Evolutionary conservation across 805 yeast genomes (phyloP), one percentile per base, ranked within the genome.

Genomic region (Komagataella populi): DNA sequence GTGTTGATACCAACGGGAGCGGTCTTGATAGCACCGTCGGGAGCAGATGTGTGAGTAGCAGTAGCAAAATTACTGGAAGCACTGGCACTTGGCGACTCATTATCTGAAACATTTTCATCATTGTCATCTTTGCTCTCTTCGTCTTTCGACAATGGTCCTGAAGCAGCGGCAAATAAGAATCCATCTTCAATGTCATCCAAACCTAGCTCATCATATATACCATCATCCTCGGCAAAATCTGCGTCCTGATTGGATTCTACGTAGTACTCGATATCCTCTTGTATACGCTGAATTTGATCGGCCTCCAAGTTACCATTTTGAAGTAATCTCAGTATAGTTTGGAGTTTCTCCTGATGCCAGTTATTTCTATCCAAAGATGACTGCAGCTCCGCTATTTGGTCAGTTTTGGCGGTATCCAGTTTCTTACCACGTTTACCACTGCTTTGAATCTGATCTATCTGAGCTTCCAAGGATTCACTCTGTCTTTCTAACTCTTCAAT

Each of bases 231-330:
- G 39, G 90, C 84, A 64, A 89, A 91, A 60, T 90, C 96, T 4
- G 82, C 90, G 52, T 89, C 96, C 65, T 85, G 93, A 62, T 91
- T 91, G 55, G 88, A 85, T 58, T 93, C 98, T 30, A 93, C 93
- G 65, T 87, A 90, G 69, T 93, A 91, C 58, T 79, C 86, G 63
- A 91, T 85, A 64, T 91, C 98, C 50, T 91, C 98, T 62, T 83
- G 82, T 52, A 88, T 78, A 20, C 75, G 83, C 58, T 83, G 83
- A 7, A 91, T 80, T 50, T 78, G 77, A 17, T 85, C 95, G 2
- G 89, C 84, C 44, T 83, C 88, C 55, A 93, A 68, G 48, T 79
- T 83, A 55, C 87, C 91, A 64, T 84, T 87, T 55, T 87, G 96
- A 50, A 93, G 66, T 60, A 82, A 72, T 55, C 90, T 76, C 56